Percentiles rank a stretch among this genome's conserved stretches.
Conservation (phyloP, 148 eudicot genomes). For the Polygonum maritimum region DNA sequence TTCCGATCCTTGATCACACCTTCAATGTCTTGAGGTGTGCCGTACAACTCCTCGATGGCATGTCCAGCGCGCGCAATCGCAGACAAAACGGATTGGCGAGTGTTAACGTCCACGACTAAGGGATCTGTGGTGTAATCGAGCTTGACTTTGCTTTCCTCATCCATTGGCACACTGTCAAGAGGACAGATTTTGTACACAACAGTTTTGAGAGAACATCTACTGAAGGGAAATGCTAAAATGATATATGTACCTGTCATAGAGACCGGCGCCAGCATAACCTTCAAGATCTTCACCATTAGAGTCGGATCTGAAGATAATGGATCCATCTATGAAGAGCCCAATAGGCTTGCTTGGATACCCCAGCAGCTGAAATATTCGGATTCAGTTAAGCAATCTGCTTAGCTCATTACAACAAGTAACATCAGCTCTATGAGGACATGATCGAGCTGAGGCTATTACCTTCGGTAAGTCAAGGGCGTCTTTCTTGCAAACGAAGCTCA, state of each 20-base stretch:
- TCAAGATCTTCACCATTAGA: constrained; percentile 98
- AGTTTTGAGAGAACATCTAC: too few species aligned
- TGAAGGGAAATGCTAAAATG: too few species aligned
- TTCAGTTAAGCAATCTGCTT: not conserved
- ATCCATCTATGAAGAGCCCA: constrained; percentile 73
- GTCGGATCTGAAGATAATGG: constrained; percentile 94
- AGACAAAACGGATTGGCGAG: constrained; percentile 57
- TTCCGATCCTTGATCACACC: constrained; percentile 88
- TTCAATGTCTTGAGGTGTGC: constrained; percentile 94
- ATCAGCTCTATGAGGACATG: too few species aligned
- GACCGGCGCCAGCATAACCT: constrained; percentile 99
- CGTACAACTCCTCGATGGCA: constrained; percentile 83
- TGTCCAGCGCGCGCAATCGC: constrained; percentile 72
- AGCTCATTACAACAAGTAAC: not conserved
- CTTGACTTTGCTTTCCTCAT: constrained; percentile 71
- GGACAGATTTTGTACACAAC: not conserved
- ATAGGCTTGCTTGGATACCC: constrained; percentile 97
- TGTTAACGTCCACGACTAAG: constrained; percentile 40
- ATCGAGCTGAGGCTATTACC: constrained; percentile 31
- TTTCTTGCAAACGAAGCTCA: constrained; percentile 79
- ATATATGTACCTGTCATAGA: constrained; percentile 74
- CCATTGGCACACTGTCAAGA: constrained; percentile 83
- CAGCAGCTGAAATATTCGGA: constrained; percentile 38
- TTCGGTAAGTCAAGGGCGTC: constrained; percentile 58
- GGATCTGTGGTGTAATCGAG: constrained; percentile 78